Evolutionary conservation across 2,329 filamentous ascomycete species (phyloP), one percentile per base, ranked within the genome.

Genomic region (Colletotrichum eremochloae): DNA sequence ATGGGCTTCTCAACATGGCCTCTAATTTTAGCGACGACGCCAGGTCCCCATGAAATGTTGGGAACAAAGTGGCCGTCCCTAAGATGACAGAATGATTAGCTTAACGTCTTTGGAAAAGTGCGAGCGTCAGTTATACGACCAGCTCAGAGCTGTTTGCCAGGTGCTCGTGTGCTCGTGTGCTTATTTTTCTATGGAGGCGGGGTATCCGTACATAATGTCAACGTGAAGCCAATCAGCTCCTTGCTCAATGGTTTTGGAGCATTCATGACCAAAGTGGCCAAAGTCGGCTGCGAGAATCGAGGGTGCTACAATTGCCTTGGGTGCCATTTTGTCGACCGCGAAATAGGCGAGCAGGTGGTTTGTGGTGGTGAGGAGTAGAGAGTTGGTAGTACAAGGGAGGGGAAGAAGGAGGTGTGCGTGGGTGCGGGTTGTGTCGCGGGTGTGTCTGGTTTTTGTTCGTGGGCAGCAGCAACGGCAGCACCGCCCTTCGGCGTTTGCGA

Each of bases 11-110:
- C 92, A 78, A 99, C 95, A 78, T 97, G 93, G 57, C 89, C 87
- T 74, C 96, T 91, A 78, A 99, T 96, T 86, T 96, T 97, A 77
- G 94, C 96, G 57, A 99, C 96, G 48, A 99, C 95, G 6, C 96
- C 95, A 29, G 96, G 92, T 72, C 96, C 96, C 80, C 98, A 98
- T 60, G 96, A 98, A 83, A 99, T 95, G 85, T 99, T 99, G 64
- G 96, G 96, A 53, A 99, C 96, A 80, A 99, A 99, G 82, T 99
- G 96, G 69, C 96, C 96, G 82, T 99, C 96, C 96, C 97, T 95
- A 76, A 66, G 9, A 42, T 50, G 46, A 29, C 29, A 57, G 33
- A 38, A 46, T 5, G 24, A 31, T 71, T 52, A 73, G 36, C 61
- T 63, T 60, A 31, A 14, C 24, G 9, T 29, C 5, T 36, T 40